Percentiles rank a stretch among this genome's conserved stretches.
Evolutionary conservation across 305 asterid genomes (phyloP).

Genomic region (Lippia alba): DNA sequence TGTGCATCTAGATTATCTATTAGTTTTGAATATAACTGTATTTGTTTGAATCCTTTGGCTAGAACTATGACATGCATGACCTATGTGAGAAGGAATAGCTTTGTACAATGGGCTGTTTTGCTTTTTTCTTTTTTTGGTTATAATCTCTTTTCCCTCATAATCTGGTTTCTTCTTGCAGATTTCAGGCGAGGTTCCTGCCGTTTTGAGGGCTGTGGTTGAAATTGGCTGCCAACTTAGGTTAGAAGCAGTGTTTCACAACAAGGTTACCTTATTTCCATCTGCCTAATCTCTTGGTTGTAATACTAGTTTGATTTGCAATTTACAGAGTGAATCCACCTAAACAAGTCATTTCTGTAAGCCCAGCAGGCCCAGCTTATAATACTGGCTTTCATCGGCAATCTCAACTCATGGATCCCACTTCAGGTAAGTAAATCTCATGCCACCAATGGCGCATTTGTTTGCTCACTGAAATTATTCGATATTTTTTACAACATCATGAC

Average conservation of each 20-base stretch:
- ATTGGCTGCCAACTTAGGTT: constrained; percentile 92
- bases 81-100: neutral
- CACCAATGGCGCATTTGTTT: constrained; percentile 24
- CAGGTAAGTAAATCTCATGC: constrained; percentile 57
- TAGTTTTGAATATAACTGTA: neutral
- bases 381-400: constrained; percentile 54
- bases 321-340: constrained; percentile 88
- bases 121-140: neutral
- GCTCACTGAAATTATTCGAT: constrained; percentile 44
- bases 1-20: neutral
- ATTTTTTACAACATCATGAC: constrained; percentile 39
- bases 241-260: constrained; percentile 24
- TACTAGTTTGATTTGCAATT: constrained; percentile 24
- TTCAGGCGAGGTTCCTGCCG: constrained; percentile 87
- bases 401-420: constrained; percentile 71
- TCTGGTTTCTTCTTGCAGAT: constrained; percentile 52
- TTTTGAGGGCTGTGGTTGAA: constrained; percentile 88
- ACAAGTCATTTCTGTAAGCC: constrained; percentile 83
- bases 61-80: neutral
- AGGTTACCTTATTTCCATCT: constrained; percentile 1
- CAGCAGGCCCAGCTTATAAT: constrained; percentile 67
- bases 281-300: constrained; percentile 7
- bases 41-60: neutral
- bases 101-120: neutral
- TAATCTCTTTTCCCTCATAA: neutral